These are phyloP conservation scores for Phytophthora tubulina DNA, from an alignment of 352 stramenopile species.

Conservation along the genomic window DNA sequence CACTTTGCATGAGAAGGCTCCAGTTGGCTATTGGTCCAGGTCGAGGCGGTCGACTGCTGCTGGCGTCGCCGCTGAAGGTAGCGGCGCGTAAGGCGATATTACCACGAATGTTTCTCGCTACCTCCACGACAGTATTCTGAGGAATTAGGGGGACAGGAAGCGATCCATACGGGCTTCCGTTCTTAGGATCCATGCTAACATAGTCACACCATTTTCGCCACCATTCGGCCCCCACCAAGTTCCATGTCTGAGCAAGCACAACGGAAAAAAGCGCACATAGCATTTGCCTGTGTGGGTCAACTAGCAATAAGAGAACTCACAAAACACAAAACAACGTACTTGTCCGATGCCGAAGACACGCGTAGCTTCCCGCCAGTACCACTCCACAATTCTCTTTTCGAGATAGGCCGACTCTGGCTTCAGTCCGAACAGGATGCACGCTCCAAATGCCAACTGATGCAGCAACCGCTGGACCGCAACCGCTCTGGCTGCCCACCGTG, in stretches of 20 bases:
- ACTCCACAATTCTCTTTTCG: conserved; percentile 79
- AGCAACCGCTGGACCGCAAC: conserved; percentile 62
- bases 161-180: conserved; percentile 68
- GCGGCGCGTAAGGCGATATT: conserved; percentile 36
- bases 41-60: conserved; percentile 34
- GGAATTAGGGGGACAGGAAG: conserved; percentile 68
- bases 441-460: conserved; percentile 77
- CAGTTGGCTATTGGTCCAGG: conserved; percentile 87
- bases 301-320: conserved; percentile 23
- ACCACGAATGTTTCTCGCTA: conserved; percentile 44
- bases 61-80: conserved; percentile 29
- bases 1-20: conserved; percentile 78
- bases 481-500: conserved; percentile 56
- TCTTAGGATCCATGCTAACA: conserved; percentile 63
- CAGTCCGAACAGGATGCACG: conserved; percentile 80
- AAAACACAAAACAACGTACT: conserved; percentile 40
- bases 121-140: conserved; percentile 44
- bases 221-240: conserved; percentile 78
- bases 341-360: conserved; percentile 58
- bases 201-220: conserved; percentile 88
- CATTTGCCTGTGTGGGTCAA: conserved; percentile 39
- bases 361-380: conserved; percentile 73
- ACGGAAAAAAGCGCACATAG: conserved; percentile 14
- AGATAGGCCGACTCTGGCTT: conserved; percentile 73
- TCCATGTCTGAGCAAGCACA: conserved; percentile 63